phyloP scores from a whole-genome alignment of 139 green algal genomes.

The Pseudopediastrum boryanum region DNA sequence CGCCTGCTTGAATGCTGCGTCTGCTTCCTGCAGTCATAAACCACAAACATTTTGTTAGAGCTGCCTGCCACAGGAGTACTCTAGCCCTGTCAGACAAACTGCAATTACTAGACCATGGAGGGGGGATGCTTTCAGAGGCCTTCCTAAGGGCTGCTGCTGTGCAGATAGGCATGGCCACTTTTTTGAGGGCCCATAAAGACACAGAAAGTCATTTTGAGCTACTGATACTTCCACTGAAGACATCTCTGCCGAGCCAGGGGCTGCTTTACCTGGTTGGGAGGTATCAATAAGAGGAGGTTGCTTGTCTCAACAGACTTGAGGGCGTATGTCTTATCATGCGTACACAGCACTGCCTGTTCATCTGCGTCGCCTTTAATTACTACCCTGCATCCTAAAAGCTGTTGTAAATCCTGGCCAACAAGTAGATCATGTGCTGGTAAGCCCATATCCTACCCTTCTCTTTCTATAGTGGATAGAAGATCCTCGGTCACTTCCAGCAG shows the following conservation, averaged over 20 bases:
- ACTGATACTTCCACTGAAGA: not conserved
- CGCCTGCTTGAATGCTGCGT: too few relatives aligned
- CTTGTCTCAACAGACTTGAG: slow-evolving; percentile 66
- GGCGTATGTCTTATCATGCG: slow-evolving; percentile 42
- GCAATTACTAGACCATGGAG: not conserved
- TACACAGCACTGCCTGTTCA: slow-evolving; percentile 59
- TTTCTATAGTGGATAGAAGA: not conserved
- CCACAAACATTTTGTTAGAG: too few relatives aligned
- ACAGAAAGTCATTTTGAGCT: too few relatives aligned
- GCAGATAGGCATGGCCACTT: not conserved
- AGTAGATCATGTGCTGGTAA: not conserved
- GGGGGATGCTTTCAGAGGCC: not conserved
- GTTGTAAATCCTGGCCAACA: too few relatives aligned
- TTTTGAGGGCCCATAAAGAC: too few relatives aligned
- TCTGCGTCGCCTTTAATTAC: slow-evolving; percentile 51
- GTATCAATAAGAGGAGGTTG: slow-evolving; percentile 57
- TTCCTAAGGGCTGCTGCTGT: not conserved
- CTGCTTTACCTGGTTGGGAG: slow-evolving; percentile 37
- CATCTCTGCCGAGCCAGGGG: too few relatives aligned
- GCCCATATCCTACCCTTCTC: not conserved
- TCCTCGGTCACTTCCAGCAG: not conserved
- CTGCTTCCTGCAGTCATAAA: too few relatives aligned
- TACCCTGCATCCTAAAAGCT: slow-evolving; percentile 30
- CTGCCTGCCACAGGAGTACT: too few relatives aligned
- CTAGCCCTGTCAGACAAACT: not conserved